Percentiles rank a stretch among this genome's conserved stretches.
phyloP scores from a whole-genome alignment of 176 grass and related monocot species.

The Dendrocalamus sinicus region DNA sequence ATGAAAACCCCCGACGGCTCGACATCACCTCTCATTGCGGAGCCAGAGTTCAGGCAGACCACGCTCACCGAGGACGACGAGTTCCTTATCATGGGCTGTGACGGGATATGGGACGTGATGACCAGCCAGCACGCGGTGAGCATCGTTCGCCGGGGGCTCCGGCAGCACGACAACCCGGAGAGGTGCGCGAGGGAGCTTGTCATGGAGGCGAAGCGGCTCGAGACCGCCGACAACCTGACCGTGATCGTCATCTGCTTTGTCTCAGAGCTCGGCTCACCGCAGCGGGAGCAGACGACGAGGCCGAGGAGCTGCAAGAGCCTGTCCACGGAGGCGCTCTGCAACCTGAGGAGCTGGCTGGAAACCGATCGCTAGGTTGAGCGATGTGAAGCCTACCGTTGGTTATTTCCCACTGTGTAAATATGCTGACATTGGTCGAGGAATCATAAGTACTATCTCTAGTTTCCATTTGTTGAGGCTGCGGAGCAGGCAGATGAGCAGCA shows the following conservation, averaged over 20 bases:
- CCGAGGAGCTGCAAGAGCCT: constrained; percentile 68
- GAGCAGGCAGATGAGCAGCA: constrained; percentile 34
- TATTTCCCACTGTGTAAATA: constrained; percentile 50
- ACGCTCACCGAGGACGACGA: constrained; percentile 61
- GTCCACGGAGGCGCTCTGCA: constrained; percentile 64
- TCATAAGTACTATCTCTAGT: neutral
- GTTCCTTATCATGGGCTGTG: constrained; percentile 83
- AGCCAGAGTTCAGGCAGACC: constrained; percentile 71
- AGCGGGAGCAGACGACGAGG: neutral
- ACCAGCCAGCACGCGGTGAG: constrained; percentile 73
- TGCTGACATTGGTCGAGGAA: constrained; percentile 49
- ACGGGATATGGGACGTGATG: constrained; percentile 85
- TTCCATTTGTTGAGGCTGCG: constrained; percentile 52
- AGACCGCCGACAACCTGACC: constrained; percentile 70
- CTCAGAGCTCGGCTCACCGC: constrained; percentile 34
- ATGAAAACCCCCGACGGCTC: constrained; percentile 61
- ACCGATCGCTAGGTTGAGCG: constrained; percentile 10
- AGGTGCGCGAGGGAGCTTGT: constrained; percentile 71
- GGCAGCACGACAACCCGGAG: constrained; percentile 63
- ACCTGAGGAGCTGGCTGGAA: constrained; percentile 70
- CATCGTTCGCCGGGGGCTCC: constrained; percentile 56
- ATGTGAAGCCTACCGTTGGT: neutral
- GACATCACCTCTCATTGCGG: constrained; percentile 70
- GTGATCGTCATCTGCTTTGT: constrained; percentile 70
- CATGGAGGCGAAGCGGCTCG: constrained; percentile 67